Evolutionary conservation across 2,329 filamentous ascomycete genomes (phyloP), one percentile per base, ranked within the genome.

Genomic region (Corynespora cassiicola): DNA sequence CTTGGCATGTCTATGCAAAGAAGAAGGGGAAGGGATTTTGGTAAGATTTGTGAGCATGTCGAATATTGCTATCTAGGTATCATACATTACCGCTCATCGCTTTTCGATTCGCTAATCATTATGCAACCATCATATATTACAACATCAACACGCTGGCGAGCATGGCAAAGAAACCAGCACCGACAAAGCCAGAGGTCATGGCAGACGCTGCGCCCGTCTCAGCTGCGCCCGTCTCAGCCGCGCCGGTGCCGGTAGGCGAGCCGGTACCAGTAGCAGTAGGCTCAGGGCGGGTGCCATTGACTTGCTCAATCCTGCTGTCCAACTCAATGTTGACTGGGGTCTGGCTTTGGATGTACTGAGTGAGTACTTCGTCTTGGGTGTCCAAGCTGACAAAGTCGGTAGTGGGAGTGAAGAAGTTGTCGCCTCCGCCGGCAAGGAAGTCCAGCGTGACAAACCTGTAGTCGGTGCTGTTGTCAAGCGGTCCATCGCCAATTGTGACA

Each of bases 381-480:
- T 81, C 78, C 3, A 82, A 68, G 5, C 68, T 70, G 19, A 73
- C 63, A 28, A 76, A 75, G n/a, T 71, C 64, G 6, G 58, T 65
- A 4, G 54, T 61, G 1, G 58, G 41, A 17, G 53, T 52, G 50
- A 83, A 74, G 56, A 85, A 79, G 54, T 84, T 85, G 52, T 86
- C 84, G 10, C 82, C 84, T 8, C 63, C 63, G 3, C 75, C 74
- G 1, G 81, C 80, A 0, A 86, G 49, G 50, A 85, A 86, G 52
- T 86, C 82, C 1, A 84, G 68, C 0, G 83, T 86, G 11, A 82
- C 78, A 14, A 86, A 62, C 8, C 72, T 75, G 60, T 86, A 86
- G 18, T 74, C 66, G 11, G 61, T 63, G 8, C 60, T 62, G 8
- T 71, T 63, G 21, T 79, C 74, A 2, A 86, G 65, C 0, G 70